Conservation (phyloP, 768 basidiomycete genomes). For the Tulasnella sp. region DNA sequence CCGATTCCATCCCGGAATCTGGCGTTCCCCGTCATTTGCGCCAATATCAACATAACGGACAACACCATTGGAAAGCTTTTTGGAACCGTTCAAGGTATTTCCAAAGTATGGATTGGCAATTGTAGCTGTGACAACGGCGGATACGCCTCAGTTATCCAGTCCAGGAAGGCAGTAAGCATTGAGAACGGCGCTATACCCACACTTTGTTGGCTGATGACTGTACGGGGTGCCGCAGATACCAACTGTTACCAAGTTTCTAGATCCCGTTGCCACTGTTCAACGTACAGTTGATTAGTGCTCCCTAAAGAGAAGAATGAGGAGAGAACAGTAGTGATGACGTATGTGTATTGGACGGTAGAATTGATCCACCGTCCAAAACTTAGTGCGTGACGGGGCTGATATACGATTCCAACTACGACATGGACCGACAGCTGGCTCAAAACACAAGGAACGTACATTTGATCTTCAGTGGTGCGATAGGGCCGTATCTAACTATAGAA, state of each 20-base stretch:
- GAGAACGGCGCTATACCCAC: too few species aligned
- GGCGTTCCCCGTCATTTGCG: conserved; percentile 37
- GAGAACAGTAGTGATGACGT: conserved; percentile 37
- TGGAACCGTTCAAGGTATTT: conserved; percentile 36
- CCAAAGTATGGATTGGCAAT: conserved; percentile 33
- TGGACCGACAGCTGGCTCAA: conserved; percentile 35
- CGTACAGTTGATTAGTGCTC: conserved; percentile 32
- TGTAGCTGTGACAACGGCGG: conserved; percentile 36
- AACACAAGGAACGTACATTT: conserved; percentile 34
- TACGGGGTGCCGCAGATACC: too few species aligned
- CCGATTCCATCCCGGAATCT: conserved; percentile 32
- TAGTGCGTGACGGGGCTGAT: background rate
- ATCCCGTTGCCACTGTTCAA: conserved; percentile 32
- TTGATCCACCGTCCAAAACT: background rate
- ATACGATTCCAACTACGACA: conserved; percentile 27
- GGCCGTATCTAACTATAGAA: conserved; percentile 37
- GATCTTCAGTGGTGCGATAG: conserved; percentile 31
- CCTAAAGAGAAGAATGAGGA: conserved; percentile 27
- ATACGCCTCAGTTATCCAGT: conserved; percentile 32
- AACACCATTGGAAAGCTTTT: conserved; percentile 23
- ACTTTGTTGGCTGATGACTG: too few species aligned
- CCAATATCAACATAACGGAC: conserved; percentile 35
- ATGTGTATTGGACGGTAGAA: conserved; percentile 28
- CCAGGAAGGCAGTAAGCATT: conserved; percentile 20
- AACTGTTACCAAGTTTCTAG: conserved; percentile 30